A percentile compares a stretch with the other conserved stretches of the same genome.
phyloP scores from a whole-genome alignment of 768 basidiomycete species.

The Udeniomyces megalosporus region DNA sequence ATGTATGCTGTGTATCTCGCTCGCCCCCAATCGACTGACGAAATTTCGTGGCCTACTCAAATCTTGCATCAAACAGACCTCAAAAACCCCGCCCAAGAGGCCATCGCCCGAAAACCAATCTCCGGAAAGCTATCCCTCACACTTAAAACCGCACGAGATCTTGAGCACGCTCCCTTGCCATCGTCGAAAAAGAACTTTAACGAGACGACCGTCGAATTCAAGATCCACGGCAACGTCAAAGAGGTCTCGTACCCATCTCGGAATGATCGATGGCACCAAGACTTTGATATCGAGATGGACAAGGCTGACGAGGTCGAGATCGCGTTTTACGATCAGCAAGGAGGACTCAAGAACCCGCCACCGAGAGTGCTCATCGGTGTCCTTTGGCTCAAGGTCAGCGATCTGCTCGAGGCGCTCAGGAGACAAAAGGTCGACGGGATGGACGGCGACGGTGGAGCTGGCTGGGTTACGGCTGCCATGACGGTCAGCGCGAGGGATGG shows the following conservation, averaged over 20 bases:
- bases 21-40: no score
- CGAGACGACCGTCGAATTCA: constrained; percentile 84
- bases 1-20: no score
- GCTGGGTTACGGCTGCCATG: constrained; percentile 74
- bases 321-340: constrained; percentile 83
- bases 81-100: constrained; percentile 39
- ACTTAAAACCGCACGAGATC: constrained; percentile 74
- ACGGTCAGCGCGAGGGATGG: constrained; percentile 19
- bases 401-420: constrained; percentile 81
- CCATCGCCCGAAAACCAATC: constrained; percentile 78
- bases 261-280: constrained; percentile 94
- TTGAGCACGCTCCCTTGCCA: constrained; percentile 77
- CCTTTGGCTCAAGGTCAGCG: constrained; percentile 84
- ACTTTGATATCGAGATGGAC: constrained; percentile 89
- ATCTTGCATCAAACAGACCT: neutral
- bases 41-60: neutral
- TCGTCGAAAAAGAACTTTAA: constrained; percentile 53
- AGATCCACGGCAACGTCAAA: constrained; percentile 86
- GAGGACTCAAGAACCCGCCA: constrained; percentile 48
- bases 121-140: constrained; percentile 84
- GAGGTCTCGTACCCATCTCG: constrained; percentile 83
- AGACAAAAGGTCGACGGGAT: constrained; percentile 68
- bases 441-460: constrained; percentile 60
- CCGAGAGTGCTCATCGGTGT: constrained; percentile 48
- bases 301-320: constrained; percentile 98